Evolutionary conservation across 495 filamentous ascomycete species (phyloP), one percentile per base, ranked within the genome.

Genomic region (Penicillium atrosanguineum): DNA sequence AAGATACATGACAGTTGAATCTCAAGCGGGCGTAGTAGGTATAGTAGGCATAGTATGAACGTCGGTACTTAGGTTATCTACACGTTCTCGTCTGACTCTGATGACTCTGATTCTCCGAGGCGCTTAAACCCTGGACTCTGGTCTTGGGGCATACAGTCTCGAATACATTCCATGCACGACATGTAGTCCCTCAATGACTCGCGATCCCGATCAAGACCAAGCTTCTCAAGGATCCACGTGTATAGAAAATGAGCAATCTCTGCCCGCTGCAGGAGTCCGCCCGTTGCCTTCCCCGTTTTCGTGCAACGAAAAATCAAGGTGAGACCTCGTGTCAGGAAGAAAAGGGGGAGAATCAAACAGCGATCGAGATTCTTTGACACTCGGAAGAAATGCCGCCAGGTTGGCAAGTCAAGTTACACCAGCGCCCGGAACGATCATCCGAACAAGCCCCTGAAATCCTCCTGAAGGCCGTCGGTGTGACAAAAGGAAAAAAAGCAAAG

Each of bases 321-420:
- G 23, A 54, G 31, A 19, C 41, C 19, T 50, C 15, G 49, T 28
- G 23, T 19, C 16, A 52, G 31, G 41, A 25, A 23, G 52, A 16
- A 20, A 47, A 8, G 20, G 9, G 16, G 46, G 37, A 41, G n/a
- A 28, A 46, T 55, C 60, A 63, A 63, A 62, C 59, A 60, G 11
- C 11, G 31, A 34, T 34, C 31, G 11, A 4, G 38, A 40, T 19
- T 19, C 67, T 52, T 62, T 64, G 65, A 65, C 56, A 60, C 46
- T 63, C 64, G 69, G 72, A 73, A 66, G 65, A 67, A 64, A 68
- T 69, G 57, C 60, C 60, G 69, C 52, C 69, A 59, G 58, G 67
- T 66, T 70, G 50, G 62, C 58, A 68, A 69, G 59, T 18, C 57
- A 28, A 48, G 66, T 72, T 61, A 67, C 54, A 75, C 72, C 54